phyloP scores from a whole-genome alignment of 768 basidiomycete genomes.

The Dioszegia hungarica region DNA sequence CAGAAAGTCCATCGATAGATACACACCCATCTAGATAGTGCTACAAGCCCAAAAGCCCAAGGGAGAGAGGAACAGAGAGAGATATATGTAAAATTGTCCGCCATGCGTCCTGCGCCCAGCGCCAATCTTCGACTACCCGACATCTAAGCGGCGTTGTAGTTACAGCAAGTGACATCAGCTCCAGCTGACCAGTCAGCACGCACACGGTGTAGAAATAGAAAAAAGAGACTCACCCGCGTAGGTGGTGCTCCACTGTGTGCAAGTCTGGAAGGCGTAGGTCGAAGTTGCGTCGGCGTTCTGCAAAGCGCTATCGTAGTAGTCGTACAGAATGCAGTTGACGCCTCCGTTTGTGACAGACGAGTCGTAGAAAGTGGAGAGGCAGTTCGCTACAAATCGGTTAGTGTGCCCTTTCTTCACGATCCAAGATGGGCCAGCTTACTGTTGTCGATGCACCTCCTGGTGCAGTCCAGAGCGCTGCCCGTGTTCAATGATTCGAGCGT shows the following conservation, averaged over 20 bases:
- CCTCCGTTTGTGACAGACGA: background rate
- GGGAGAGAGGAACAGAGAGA: too few relatives aligned
- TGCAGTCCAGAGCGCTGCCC: background rate
- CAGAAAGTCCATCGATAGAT: too few relatives aligned
- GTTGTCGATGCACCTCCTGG: background rate
- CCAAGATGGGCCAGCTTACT: background rate
- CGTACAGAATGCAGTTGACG: background rate
- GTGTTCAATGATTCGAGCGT: too few relatives aligned
- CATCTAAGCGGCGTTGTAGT: background rate
- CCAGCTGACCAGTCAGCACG: background rate
- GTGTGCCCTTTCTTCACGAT: too few relatives aligned
- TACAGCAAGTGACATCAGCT: background rate
- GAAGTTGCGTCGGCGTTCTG: background rate
- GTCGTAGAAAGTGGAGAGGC: too few relatives aligned
- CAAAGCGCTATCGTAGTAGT: background rate
- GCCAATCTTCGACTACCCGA: too few relatives aligned
- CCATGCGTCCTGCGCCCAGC: too few relatives aligned
- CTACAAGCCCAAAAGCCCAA: too few relatives aligned
- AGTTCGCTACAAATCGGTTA: too few relatives aligned
- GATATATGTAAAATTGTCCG: too few relatives aligned
- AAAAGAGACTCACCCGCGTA: background rate
- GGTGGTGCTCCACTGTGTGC: background rate
- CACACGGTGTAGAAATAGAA: background rate
- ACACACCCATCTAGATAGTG: too few relatives aligned
- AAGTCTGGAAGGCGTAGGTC: background rate